phyloP scores from a whole-genome alignment of 2,329 filamentous ascomycete species.

The Colletotrichum lini region DNA sequence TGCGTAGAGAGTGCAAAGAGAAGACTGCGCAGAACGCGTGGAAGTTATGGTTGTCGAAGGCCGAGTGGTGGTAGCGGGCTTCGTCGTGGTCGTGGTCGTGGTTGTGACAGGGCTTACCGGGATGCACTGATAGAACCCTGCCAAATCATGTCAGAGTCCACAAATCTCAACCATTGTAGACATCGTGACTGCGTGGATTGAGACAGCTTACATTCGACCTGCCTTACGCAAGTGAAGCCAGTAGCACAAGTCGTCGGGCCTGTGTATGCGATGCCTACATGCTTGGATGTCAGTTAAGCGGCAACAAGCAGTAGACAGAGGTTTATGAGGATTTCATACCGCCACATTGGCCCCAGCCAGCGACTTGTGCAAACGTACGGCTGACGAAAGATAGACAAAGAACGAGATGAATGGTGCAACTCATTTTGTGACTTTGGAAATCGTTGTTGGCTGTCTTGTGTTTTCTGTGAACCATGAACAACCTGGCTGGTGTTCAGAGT shows the following conservation, averaged over 20 bases:
- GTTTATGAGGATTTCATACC: not conserved
- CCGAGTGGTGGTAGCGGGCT: not conserved
- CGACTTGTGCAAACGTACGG: not conserved
- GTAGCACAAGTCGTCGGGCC: not conserved
- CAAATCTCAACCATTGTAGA: not conserved
- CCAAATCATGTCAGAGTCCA: not conserved
- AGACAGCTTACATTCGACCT: not conserved
- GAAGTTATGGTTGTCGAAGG: conserved; percentile 1
- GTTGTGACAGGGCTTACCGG: not conserved
- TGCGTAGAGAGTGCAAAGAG: conserved; percentile 48
- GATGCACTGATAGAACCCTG: not conserved
- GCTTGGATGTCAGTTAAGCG: not conserved
- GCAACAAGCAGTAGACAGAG: not conserved
- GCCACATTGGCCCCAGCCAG: not conserved
- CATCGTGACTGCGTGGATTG: not conserved
- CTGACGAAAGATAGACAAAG: not conserved
- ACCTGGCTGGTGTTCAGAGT: not conserved
- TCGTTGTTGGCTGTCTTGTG: not conserved
- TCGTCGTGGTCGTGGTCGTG: not conserved
- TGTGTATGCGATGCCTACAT: not conserved
- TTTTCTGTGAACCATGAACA: not conserved
- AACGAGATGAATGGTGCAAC: not conserved
- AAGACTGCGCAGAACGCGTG: not conserved
- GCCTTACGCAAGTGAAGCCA: not conserved
- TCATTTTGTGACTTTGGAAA: not conserved